phyloP scores from a whole-genome alignment of 1,284 basidiomycete species.

The Fomitopsis schrenkii region DNA sequence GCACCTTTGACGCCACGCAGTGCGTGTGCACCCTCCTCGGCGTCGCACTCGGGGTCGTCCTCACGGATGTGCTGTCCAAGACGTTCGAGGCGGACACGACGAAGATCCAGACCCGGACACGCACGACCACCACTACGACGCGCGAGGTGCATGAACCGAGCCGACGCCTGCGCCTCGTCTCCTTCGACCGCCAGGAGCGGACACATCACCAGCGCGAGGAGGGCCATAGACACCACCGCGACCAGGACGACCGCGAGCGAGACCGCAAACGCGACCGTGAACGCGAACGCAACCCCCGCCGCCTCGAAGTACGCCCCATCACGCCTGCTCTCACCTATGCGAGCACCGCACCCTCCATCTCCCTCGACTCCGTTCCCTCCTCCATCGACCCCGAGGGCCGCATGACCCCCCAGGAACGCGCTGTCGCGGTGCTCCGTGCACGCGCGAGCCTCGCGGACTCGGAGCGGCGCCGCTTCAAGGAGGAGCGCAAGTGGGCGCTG shows the following conservation, averaged over 20 bases:
- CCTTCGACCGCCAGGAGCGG: slow-evolving; percentile 21
- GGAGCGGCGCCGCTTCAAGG: slow-evolving; percentile 74
- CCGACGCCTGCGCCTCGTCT: slow-evolving; percentile 28
- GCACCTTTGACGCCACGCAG: slow-evolving; percentile 46
- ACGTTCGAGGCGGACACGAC: slow-evolving; percentile 43
- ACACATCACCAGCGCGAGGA: slow-evolving; percentile 13
- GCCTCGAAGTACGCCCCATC: slow-evolving; percentile 21
- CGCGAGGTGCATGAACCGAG: slow-evolving; percentile 15
- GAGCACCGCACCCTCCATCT: slow-evolving; percentile 29
- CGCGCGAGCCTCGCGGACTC: slow-evolving; percentile 76
- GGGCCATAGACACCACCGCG: slow-evolving; percentile 13
- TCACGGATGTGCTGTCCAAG: slow-evolving; percentile 62
- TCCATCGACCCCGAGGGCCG: slow-evolving; percentile 52
- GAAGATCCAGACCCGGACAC: slow-evolving; percentile 10
- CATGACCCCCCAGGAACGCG: slow-evolving; percentile 64
- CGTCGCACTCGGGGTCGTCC: slow-evolving; percentile 57
- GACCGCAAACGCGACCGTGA: slow-evolving; percentile 3
- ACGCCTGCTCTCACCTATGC: slow-evolving; percentile 26
- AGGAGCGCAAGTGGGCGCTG: slow-evolving; percentile 79
- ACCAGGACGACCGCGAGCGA: slow-evolving; percentile 15
- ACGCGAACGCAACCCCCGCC: slow-evolving; percentile 15
- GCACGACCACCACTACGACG: slow-evolving; percentile 4
- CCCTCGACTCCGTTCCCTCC: slow-evolving; percentile 48
- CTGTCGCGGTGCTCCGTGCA: slow-evolving; percentile 65
- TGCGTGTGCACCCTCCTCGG: slow-evolving; percentile 58